Evolutionary conservation across 2,329 filamentous ascomycete species (phyloP).

Genomic region (Colletotrichum zoysiae): DNA sequence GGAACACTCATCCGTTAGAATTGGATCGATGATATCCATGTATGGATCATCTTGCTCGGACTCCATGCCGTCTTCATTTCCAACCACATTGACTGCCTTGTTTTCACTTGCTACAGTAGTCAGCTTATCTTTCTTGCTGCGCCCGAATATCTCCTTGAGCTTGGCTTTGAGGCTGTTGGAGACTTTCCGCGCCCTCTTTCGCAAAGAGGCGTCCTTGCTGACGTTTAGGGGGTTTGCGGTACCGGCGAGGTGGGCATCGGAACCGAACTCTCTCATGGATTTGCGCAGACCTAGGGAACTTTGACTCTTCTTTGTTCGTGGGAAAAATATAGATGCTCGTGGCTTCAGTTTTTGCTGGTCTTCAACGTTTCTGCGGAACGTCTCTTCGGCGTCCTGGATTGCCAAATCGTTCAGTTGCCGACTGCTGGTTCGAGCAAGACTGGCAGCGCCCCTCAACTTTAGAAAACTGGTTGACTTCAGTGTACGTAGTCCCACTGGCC

Average conservation of each 20-base stretch:
- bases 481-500: slow-evolving; percentile 51
- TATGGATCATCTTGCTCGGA: slow-evolving; percentile 47
- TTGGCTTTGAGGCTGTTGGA: slow-evolving; percentile 73
- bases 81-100: slow-evolving; percentile 50
- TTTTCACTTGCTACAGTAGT: slow-evolving; percentile 66
- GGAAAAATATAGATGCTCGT: slow-evolving; percentile 60
- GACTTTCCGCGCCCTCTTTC: slow-evolving; percentile 69
- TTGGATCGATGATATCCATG: slow-evolving; percentile 50
- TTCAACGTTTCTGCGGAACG: slow-evolving; percentile 51
- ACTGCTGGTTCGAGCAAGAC: slow-evolving; percentile 39
- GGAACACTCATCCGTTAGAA: slow-evolving; percentile 56
- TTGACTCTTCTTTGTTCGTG: slow-evolving; percentile 52
- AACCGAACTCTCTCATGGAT: slow-evolving; percentile 55
- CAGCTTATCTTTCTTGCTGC: slow-evolving; percentile 53
- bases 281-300: slow-evolving; percentile 57
- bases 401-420: slow-evolving; percentile 50
- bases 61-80: neutral
- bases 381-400: slow-evolving; percentile 53
- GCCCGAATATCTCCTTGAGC: slow-evolving; percentile 69
- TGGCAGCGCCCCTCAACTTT: slow-evolving; percentile 47
- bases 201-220: slow-evolving; percentile 49
- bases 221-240: slow-evolving; percentile 5
- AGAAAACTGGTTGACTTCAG: slow-evolving; percentile 70
- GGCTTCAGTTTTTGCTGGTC: slow-evolving; percentile 53
- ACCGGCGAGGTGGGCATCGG: slow-evolving; percentile 49